Evolutionary conservation across 2,329 filamentous ascomycete genomes (phyloP), one percentile per base, ranked within the genome.

Genomic region (Apiospora marii): DNA sequence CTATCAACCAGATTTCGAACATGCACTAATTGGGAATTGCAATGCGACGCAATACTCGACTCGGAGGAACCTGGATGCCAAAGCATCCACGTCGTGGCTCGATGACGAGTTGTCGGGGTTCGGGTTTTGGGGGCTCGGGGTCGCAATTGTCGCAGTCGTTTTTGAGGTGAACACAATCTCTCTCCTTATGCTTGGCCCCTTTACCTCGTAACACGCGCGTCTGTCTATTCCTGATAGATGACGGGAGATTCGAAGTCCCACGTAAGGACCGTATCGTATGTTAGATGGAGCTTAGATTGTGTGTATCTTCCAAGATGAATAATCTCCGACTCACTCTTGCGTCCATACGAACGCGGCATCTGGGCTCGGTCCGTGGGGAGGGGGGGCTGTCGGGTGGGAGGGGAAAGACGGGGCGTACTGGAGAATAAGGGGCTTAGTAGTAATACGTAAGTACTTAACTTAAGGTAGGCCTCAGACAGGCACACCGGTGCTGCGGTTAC

Each of bases 1-100:
- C n/a, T 2, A 14, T 12, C n/a, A 24, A 14, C 8, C 3, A 3
- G 4, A 4, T n/a, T 0, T 3, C n/a, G n/a, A 51, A 10, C 24
- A 10, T 51, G n/a, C n/a, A 27, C 13, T 14, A 51, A 22, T 5
- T 24, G 4, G 19, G 7, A n/a, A 8, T n/a, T 13, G 13, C 14
- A 12, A 27, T 12, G 4, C 4, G n/a, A 51, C 24, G 10, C 10
- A 1, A 22, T 16, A 46, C 14, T 16, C 6, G 19, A 49, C 22
- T 24, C 22, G 48, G 48, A 24, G 6, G n/a, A 24, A n/a, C 48
- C 48, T 24, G 19, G n/a, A 49, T 49, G 48, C n/a, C 22, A 24
- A 12, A 8, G 7, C 48, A n/a, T 2, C 48, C 6, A 24, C 7
- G 22, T 30, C 27, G 37, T 41, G 37, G 7, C 37, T 41, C 7